Percentiles rank a stretch among this genome's conserved stretches.
phyloP scores from a whole-genome alignment of 345 rosid species.

The Syzygium grande region DNA sequence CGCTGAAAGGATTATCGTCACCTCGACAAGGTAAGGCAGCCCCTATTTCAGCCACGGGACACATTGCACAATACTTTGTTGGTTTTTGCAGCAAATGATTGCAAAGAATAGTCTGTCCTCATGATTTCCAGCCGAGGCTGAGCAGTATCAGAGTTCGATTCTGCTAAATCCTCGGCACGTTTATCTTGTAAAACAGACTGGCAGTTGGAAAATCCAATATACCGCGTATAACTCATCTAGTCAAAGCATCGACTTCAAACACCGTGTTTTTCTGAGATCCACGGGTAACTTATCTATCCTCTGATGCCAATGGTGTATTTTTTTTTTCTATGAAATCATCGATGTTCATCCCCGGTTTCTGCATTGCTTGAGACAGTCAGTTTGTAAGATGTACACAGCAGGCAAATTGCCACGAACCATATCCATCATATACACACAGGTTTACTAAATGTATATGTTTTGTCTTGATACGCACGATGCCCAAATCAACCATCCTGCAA shows the following conservation, averaged over 20 bases:
- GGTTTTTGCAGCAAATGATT: conserved; percentile 48
- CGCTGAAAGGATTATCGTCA: conserved; percentile 12
- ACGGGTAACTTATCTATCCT: conserved; percentile 56
- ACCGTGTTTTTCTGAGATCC: conserved; percentile 63
- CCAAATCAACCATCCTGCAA: neutral
- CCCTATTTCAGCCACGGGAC: conserved; percentile 51
- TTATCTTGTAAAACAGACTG: conserved; percentile 4
- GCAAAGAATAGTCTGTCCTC: conserved; percentile 65
- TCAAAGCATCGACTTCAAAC: conserved; percentile 57
- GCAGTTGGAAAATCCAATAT: conserved; percentile 29
- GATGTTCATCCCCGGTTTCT: conserved; percentile 14
- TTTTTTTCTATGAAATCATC: conserved; percentile 40
- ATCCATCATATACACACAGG: neutral
- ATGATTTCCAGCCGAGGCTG: conserved; percentile 46
- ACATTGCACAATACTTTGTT: conserved; percentile 48
- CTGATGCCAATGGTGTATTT: conserved; percentile 46
- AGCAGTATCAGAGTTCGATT: conserved; percentile 19
- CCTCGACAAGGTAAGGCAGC: conserved; percentile 60
- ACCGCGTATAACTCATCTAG: conserved; percentile 45
- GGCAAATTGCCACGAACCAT: neutral
- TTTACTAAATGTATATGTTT: neutral
- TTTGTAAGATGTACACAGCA: neutral
- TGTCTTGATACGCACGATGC: neutral
- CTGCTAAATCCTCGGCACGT: conserved; percentile 19
- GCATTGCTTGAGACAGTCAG: neutral